Evolutionary conservation across 192 early-diverging fungal genomes (phyloP), one percentile per base, ranked within the genome.

Genomic region (Coemansia sp.): DNA sequence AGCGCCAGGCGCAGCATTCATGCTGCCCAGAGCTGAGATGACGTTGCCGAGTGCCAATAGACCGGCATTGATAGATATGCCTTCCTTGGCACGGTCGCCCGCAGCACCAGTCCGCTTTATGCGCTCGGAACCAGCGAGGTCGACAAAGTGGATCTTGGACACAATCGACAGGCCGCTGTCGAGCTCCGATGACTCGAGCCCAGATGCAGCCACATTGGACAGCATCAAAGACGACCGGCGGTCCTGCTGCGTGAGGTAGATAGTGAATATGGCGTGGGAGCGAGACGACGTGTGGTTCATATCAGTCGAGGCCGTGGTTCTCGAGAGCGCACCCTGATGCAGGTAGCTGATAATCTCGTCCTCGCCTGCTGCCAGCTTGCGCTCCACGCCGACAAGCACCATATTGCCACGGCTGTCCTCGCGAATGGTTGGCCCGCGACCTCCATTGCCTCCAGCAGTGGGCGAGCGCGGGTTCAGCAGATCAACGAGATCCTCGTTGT

Each of bases 61-160:
- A 0, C 97, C 97, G 34, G 94, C 91, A 66, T 98, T 99, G 68
- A 98, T 99, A 18, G 91, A 93, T 52, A 99, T 99, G 41, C 98
- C 96, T 65, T 99, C 98, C 68, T 92, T 92, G 48, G 89, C 91
- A 37, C 95, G 86, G 53, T 97, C 94, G n/a, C 98, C 95, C 25
- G 88, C 91, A 0, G 95, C 94, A 3, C 94, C 89, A 4, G 96
- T 99, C 25, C 93, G 88, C 77, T 99, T 98, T 6, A 99, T 82
- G 67, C 93, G 77, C 80, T 99, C 97, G 25, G 94, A 95, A 48
- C 97, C 97, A 18, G 97, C 97, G 70, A 99, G 77, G 85, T 99
- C 97, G 10, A 99, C 97, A 86, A 99, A 99, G 67, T 97, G 93
- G 58, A 99, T 95, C 76, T 98, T 99, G 20, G 94, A 95, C 39